Evolutionary conservation across 805 yeast genomes (phyloP).

Genomic region (Pichia paraexigua): DNA sequence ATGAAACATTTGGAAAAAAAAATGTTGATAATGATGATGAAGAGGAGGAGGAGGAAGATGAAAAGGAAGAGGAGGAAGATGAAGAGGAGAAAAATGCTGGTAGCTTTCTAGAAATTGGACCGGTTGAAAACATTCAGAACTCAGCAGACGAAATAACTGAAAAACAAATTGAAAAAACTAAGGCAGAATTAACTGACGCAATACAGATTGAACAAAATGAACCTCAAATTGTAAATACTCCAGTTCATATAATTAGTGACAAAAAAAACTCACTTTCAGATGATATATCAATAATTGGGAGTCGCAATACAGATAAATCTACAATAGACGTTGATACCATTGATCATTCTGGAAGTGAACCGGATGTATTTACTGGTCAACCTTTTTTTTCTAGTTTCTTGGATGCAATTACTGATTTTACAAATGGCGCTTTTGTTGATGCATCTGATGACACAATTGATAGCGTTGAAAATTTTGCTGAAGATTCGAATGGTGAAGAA

Average conservation of each 20-base stretch:
- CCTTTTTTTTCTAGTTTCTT: background rate
- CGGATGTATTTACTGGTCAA: background rate
- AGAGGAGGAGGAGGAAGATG: too few relatives aligned
- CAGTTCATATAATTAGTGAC: background rate
- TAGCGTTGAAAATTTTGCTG: background rate
- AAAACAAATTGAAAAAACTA: background rate
- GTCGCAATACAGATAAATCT: background rate
- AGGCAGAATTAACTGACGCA: background rate
- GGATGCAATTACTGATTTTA: constrained; percentile 1
- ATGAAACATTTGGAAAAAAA: background rate
- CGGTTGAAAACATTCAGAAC: background rate
- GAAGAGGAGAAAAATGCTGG: background rate
- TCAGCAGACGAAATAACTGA: background rate
- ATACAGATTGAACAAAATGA: background rate
- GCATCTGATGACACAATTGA: background rate
- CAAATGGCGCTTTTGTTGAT: constrained; percentile 2
- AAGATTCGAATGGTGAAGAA: background rate
- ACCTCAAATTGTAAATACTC: background rate
- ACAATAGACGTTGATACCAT: background rate
- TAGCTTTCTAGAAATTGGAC: background rate
- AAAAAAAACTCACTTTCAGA: background rate
- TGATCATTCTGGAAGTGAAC: background rate
- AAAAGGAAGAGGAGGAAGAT: too few relatives aligned
- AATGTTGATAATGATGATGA: background rate
- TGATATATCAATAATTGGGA: background rate